phyloP scores from a whole-genome alignment of 805 yeast genomes.

The Blastobotrys chiropterorum region DNA sequence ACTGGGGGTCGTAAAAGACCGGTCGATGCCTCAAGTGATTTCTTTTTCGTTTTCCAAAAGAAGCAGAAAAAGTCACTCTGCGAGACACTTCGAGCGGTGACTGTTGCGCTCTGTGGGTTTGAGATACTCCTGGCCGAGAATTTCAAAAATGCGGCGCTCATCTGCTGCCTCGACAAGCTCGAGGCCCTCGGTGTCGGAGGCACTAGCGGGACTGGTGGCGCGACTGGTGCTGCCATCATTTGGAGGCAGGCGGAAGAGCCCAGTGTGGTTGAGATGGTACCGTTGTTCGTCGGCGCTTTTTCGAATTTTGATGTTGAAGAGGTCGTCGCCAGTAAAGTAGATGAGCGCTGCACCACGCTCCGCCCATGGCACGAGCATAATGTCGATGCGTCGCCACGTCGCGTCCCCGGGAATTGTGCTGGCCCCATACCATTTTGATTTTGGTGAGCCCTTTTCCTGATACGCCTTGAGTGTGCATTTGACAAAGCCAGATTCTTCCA shows the following conservation, averaged over 20 bases:
- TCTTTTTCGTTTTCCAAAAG: too few relatives aligned
- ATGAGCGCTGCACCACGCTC: conserved; percentile 43
- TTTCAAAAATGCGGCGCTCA: conserved; percentile 42
- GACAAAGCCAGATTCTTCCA: conserved; percentile 33
- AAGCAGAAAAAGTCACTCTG: too few relatives aligned
- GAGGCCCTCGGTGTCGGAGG: too few relatives aligned
- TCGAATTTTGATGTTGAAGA: conserved; percentile 44
- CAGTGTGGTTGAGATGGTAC: conserved; percentile 37
- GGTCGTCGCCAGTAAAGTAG: conserved; percentile 51
- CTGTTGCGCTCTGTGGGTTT: conserved; percentile 31
- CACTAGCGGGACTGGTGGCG: too few relatives aligned
- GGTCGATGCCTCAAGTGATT: too few relatives aligned
- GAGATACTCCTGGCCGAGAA: conserved; percentile 35
- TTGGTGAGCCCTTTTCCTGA: conserved; percentile 16
- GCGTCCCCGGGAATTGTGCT: conserved; percentile 25
- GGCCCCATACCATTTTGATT: conserved; percentile 35
- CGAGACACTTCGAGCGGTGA: too few relatives aligned
- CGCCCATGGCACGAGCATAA: conserved; percentile 41
- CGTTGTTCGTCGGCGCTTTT: conserved; percentile 38
- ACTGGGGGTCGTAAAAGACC: too few relatives aligned
- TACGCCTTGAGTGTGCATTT: conserved; percentile 27
- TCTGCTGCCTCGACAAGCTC: conserved; percentile 38
- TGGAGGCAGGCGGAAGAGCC: conserved; percentile 33
- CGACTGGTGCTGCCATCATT: too few relatives aligned
- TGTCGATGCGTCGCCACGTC: conserved; percentile 49